Base-by-base conservation (phyloP, 129 eudicot species). In the Flaveria robusta region DNA sequence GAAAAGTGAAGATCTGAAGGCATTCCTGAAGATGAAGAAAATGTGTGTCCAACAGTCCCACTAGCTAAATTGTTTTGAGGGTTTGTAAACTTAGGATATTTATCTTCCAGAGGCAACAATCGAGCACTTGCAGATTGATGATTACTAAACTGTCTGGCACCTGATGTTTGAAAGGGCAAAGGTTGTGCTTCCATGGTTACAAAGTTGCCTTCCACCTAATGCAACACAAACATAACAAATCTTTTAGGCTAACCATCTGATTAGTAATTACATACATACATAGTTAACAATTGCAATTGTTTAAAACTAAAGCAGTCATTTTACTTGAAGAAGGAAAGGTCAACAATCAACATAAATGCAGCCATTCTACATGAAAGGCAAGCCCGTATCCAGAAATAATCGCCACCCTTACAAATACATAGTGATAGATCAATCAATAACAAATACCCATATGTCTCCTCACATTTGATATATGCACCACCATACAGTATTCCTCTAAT, bases 1-100 rank as follows among this genome's bases (percentile, higher is more conserved):
- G 98, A 88, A 84, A 77, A 88, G 15, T 90, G 92, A 85, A 90
- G 87, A 83, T 90, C 90, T 26, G 88, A 81, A 56, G 95, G 86
- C 83, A 85, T 85, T 68, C 84, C 91, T 34, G 96, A 82, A 51
- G 96, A 81, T 55, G 96, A 90, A 55, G 96, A 90, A 71, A 88
- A 80, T 52, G 88, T 83, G 77, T 82, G 97, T 70, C 92, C 98
- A 54, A 82, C 88, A 66, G 74, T 82, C 46, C 90, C 90, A 70
- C 85, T 85, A 65, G 78, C 74, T 51, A 79, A 59, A 83, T 82
- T 83, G 52, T 68, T 87, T 14, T 86, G 93, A 64, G 86, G 72
- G 39, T 83, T 84, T 4, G 90, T 72, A 71, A 90, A 75, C 18
- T 72, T 78, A 42, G 86, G 90, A 67, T 77, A 80, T 76, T 55